phyloP scores from a whole-genome alignment of 2,329 filamentous ascomycete genomes.

The Xylaria arbuscula region DNA sequence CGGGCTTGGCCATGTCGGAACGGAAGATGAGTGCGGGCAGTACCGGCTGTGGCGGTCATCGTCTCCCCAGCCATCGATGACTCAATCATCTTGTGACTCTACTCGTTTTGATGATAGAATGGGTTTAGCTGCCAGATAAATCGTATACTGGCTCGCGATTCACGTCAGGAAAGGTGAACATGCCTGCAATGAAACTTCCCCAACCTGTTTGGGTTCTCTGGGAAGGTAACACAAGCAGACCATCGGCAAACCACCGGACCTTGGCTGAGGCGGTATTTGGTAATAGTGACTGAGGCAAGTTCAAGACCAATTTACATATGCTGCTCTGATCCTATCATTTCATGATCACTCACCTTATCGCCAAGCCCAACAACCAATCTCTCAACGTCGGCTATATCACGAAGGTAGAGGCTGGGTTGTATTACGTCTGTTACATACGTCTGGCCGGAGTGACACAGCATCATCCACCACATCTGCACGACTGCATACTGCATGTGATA shows the following conservation, averaged over 20 bases:
- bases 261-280: neutral
- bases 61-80: neutral
- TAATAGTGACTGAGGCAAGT: neutral
- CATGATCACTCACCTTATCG: neutral
- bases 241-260: neutral
- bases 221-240: slow-evolving; percentile 10
- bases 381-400: neutral
- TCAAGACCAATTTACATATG: neutral
- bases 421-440: neutral
- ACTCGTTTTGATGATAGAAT: neutral
- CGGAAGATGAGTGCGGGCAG: slow-evolving; percentile 1
- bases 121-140: neutral
- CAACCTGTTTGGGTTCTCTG: neutral
- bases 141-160: neutral
- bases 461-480: neutral
- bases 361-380: neutral
- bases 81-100: neutral
- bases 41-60: neutral
- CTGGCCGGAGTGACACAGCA: neutral
- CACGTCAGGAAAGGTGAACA: neutral
- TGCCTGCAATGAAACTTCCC: neutral
- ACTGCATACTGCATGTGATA: neutral
- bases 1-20: slow-evolving; percentile 19
- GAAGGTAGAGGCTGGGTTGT: neutral
- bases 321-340: neutral